phyloP scores from a whole-genome alignment of 768 basidiomycete genomes.

The Xerocomus spinulosus region DNA sequence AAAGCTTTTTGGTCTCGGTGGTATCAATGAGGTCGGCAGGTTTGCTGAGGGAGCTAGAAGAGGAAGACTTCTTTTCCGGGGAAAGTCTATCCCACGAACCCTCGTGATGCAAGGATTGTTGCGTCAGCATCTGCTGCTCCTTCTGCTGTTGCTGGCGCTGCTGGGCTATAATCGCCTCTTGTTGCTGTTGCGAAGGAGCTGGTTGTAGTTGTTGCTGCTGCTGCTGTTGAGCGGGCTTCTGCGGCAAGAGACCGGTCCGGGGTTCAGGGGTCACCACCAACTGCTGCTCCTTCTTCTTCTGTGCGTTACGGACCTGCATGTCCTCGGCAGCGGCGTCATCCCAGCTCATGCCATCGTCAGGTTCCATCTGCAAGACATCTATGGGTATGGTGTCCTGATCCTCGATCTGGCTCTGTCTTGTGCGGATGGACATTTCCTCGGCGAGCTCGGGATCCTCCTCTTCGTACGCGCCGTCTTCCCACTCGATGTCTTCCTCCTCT shows the following conservation, averaged over 20 bases:
- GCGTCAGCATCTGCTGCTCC: constrained; percentile 27
- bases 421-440: constrained; percentile 45
- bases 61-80: constrained; percentile 24
- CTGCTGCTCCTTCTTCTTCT: constrained; percentile 22
- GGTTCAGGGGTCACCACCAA: constrained; percentile 30
- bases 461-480: constrained; percentile 65
- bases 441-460: constrained; percentile 65
- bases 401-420: constrained; percentile 35
- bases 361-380: constrained; percentile 47
- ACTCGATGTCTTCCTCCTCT: constrained; percentile 47
- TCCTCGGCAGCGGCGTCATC: constrained; percentile 64
- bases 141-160: constrained; percentile 35
- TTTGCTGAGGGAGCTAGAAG: constrained; percentile 27
- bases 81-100: constrained; percentile 47
- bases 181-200: constrained; percentile 12
- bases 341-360: constrained; percentile 87
- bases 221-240: constrained; percentile 15
- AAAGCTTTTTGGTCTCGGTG: constrained; percentile 72
- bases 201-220: constrained; percentile 5
- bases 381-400: constrained; percentile 29
- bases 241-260: constrained; percentile 32
- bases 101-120: constrained; percentile 38
- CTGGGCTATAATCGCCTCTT: constrained; percentile 27
- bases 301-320: constrained; percentile 35
- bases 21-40: constrained; percentile 63